A percentile compares a stretch with the other conserved stretches of the same genome.
phyloP scores from a whole-genome alignment of 768 basidiomycete genomes.

The Cyclocybe cylindracea region DNA sequence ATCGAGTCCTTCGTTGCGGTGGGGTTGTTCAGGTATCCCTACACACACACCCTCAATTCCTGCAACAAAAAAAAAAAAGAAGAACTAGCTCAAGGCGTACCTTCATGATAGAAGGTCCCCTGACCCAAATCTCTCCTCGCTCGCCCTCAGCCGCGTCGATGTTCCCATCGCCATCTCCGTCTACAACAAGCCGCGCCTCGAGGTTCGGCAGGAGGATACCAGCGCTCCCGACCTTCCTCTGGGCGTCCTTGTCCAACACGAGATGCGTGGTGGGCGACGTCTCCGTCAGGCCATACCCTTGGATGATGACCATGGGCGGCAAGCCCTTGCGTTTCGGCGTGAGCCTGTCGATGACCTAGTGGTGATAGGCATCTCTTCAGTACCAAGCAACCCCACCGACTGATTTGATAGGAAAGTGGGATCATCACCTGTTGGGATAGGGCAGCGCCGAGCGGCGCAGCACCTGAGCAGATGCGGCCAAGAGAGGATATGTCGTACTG shows the following conservation, averaged over 20 bases:
- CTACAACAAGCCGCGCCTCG: constrained; percentile 65
- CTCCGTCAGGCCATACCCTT: constrained; percentile 81
- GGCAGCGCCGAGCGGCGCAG: constrained; percentile 74
- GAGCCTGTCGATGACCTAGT: constrained; percentile 42
- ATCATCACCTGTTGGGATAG: constrained; percentile 50
- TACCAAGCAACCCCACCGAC: background rate
- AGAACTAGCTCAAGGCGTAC: constrained; percentile 25
- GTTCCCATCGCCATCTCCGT: constrained; percentile 54
- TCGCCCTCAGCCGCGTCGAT: constrained; percentile 54
- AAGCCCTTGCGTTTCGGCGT: constrained; percentile 40
- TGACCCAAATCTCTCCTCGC: constrained; percentile 81
- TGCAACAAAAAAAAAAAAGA: background rate
- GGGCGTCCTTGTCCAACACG: constrained; percentile 43
- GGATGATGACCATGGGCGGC: background rate
- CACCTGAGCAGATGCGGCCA: constrained; percentile 63
- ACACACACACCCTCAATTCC: too few relatives aligned
- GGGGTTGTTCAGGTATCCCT: constrained; percentile 79
- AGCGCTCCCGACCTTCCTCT: constrained; percentile 62
- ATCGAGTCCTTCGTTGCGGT: constrained; percentile 70
- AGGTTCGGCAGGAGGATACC: constrained; percentile 76
- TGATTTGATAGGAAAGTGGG: too few relatives aligned
- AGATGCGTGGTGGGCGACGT: constrained; percentile 76
- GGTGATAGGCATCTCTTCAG: background rate
- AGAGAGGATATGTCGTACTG: constrained; percentile 71
- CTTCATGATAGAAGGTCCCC: constrained; percentile 83